These are phyloP conservation scores for Leccinum huronense DNA, from an alignment of 1,284 basidiomycete species.

Conservation along the genomic window DNA sequence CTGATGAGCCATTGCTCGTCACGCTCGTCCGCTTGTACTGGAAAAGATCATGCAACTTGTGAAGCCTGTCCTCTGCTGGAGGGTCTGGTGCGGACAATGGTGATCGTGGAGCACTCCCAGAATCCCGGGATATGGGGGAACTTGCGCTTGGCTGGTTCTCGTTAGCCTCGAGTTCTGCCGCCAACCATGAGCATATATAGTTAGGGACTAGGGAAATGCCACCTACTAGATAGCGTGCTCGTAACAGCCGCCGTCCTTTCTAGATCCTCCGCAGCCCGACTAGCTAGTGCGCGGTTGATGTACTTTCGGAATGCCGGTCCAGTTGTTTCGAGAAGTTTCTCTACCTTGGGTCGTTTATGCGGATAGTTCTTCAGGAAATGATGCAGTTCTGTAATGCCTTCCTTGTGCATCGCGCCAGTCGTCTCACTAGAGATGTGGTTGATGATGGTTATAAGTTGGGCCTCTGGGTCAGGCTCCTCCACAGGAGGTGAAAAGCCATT, in stretches of 20 bases:
- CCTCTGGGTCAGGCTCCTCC: constrained; percentile 79
- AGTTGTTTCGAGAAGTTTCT: constrained; percentile 80
- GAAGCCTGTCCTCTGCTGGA: constrained; percentile 61
- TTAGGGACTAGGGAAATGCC: constrained; percentile 4
- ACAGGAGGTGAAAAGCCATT: constrained; percentile 50
- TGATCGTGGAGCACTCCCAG: constrained; percentile 30
- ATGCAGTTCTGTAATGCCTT: constrained; percentile 95
- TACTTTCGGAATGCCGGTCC: constrained; percentile 83
- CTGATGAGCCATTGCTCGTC: constrained; percentile 59
- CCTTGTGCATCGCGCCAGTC: constrained; percentile 77
- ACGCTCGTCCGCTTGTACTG: constrained; percentile 72
- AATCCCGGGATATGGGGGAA: constrained; percentile 30
- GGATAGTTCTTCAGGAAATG: constrained; percentile 93
- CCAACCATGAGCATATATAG: constrained; percentile 19
- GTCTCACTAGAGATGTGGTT: constrained; percentile 88
- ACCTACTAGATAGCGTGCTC: constrained; percentile 74
- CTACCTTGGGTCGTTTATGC: constrained; percentile 81
- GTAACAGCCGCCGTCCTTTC: constrained; percentile 75
- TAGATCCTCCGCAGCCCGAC: constrained; percentile 80
- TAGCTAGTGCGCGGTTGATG: constrained; percentile 78
- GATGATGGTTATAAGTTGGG: constrained; percentile 79
- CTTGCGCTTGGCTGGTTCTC: constrained; percentile 32
- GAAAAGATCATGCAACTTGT: constrained; percentile 75
- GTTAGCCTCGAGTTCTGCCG: constrained; percentile 66
- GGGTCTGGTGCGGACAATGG: constrained; percentile 33